These are phyloP conservation scores for Sugiyamaella xylanicola DNA, from an alignment of 1,139 yeast species.

Conservation along the genomic window DNA sequence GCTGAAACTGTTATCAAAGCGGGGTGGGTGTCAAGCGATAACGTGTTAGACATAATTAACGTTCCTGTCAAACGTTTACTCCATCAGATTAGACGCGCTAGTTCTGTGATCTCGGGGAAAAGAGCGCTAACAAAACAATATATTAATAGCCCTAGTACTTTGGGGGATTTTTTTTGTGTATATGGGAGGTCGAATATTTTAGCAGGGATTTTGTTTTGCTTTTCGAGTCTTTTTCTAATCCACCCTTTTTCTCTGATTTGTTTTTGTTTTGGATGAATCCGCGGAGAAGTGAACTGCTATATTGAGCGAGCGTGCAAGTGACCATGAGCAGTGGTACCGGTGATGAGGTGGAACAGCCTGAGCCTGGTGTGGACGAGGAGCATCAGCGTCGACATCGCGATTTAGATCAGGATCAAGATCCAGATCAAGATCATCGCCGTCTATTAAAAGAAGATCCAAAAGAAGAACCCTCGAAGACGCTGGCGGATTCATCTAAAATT, in stretches of 20 bases:
- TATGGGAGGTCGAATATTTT: background rate
- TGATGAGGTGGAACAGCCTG: conserved; percentile 7
- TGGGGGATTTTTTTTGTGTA: background rate
- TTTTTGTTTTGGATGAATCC: background rate
- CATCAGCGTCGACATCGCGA: background rate
- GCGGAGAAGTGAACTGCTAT: background rate
- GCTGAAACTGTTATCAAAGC: conserved; percentile 12
- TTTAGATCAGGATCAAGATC: too few relatives aligned
- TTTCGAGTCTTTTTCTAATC: too few relatives aligned
- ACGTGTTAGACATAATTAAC: conserved; percentile 10
- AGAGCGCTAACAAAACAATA: background rate
- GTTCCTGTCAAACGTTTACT: background rate
- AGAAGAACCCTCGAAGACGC: too few relatives aligned
- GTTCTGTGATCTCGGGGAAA: conserved; percentile 4
- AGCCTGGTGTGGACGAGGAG: background rate
- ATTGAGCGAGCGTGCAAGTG: background rate
- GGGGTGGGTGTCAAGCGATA: conserved; percentile 2
- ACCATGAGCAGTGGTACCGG: conserved; percentile 9
- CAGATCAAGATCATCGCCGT: background rate
- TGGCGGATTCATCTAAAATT: too few relatives aligned
- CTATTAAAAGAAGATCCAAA: background rate
- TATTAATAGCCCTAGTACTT: background rate
- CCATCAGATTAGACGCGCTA: conserved; percentile 1
- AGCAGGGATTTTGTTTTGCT: background rate
- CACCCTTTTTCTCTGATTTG: too few relatives aligned